Evolutionary conservation across 176 grass and related monocot species (phyloP).

Genomic region (Aegilops speltoides): DNA sequence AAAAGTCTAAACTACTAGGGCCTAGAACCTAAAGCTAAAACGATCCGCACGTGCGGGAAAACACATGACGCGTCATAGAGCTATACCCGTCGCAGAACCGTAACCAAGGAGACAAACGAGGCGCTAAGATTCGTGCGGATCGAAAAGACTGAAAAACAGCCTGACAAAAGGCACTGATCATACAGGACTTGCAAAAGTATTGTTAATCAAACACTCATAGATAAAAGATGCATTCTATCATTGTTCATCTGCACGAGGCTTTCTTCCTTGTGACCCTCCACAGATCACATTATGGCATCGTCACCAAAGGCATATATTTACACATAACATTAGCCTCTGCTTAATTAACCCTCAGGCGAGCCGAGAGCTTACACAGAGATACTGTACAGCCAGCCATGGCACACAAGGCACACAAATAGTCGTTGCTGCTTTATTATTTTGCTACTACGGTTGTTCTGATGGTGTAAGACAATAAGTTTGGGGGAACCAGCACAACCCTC

Average conservation of each 20-base stretch:
- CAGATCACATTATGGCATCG: conserved; percentile 8
- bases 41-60: no score
- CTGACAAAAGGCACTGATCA: no score
- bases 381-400: conserved; percentile 49
- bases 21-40: no score
- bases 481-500: no score
- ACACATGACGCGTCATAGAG: no score
- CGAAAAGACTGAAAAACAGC: no score
- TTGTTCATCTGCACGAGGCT: conserved; percentile 23
- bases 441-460: conserved; percentile 34
- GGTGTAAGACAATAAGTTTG: no score
- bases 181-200: no score
- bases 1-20: no score
- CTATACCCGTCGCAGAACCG: no score
- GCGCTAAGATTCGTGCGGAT: no score
- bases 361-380: not conserved
- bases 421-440: not conserved
- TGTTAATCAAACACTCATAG: not conserved
- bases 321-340: conserved; percentile 43
- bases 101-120: no score
- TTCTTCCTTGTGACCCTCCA: conserved; percentile 10
- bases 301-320: conserved; percentile 44
- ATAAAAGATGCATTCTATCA: conserved; percentile 28
- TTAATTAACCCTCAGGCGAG: not conserved
- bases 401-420: not conserved